Evolutionary conservation across 805 yeast species (phyloP).

Genomic region (Blastobotrys peoriensis): DNA sequence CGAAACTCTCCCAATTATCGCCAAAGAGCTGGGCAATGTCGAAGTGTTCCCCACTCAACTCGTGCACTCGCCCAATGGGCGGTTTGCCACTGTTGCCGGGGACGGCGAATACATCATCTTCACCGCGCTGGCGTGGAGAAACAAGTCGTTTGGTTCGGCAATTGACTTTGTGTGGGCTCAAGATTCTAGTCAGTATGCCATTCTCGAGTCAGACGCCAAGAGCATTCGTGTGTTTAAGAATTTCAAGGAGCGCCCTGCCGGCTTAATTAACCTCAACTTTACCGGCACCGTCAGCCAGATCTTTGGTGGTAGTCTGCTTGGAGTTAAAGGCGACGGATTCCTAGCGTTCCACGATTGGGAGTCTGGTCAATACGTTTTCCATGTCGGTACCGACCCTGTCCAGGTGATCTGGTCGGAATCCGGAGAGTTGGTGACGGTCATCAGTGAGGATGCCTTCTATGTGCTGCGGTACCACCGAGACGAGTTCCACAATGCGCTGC

Average conservation of each 20-base stretch:
- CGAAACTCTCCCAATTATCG: constrained; percentile 66
- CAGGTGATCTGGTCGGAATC: constrained; percentile 90
- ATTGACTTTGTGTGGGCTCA: constrained; percentile 92
- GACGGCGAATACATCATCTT: constrained; percentile 96
- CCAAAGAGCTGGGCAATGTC: constrained; percentile 89
- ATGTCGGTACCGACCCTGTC: constrained; percentile 72
- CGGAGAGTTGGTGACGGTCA: constrained; percentile 79
- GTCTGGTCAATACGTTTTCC: constrained; percentile 71
- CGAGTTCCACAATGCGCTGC: constrained; percentile 55
- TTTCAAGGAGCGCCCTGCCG: constrained; percentile 69
- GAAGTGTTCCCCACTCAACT: constrained; percentile 88
- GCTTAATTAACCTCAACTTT: constrained; percentile 59
- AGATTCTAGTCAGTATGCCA: constrained; percentile 81
- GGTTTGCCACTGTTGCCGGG: constrained; percentile 94
- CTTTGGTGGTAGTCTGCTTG: constrained; percentile 83
- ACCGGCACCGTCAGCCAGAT: constrained; percentile 61
- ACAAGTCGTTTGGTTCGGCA: constrained; percentile 86
- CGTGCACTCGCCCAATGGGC: constrained; percentile 92
- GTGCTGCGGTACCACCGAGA: constrained; percentile 70
- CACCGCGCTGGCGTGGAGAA: constrained; percentile 97
- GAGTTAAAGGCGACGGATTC: constrained; percentile 77
- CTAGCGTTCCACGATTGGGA: constrained; percentile 94
- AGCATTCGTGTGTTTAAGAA: constrained; percentile 70
- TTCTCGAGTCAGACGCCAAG: constrained; percentile 56
- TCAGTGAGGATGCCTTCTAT: constrained; percentile 66